These are phyloP conservation scores for Globisporangium splendens DNA, from an alignment of 352 stramenopile species.

Conservation along the genomic window DNA sequence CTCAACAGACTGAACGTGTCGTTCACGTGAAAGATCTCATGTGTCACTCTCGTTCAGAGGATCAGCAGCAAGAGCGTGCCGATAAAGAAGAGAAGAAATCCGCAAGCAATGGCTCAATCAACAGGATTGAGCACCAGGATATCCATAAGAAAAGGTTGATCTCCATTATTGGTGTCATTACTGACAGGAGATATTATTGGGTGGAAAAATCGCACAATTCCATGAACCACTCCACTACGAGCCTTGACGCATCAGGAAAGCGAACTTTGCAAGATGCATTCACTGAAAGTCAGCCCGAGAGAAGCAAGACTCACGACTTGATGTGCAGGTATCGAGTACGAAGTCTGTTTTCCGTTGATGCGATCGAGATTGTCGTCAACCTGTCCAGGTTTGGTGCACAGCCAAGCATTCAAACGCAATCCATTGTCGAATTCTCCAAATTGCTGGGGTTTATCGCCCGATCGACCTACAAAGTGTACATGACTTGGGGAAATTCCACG, in stretches of 20 bases:
- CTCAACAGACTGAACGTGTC: constrained; percentile 18
- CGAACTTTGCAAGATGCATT: neutral
- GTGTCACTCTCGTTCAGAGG: constrained; percentile 15
- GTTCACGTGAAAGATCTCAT: constrained; percentile 23
- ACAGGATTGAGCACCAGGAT: constrained; percentile 10
- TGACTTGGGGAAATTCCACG: constrained; percentile 50
- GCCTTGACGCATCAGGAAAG: neutral
- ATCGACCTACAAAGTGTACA: constrained; percentile 55
- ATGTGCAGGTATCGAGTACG: constrained; percentile 33
- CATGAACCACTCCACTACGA: constrained; percentile 11
- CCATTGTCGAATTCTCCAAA: constrained; percentile 48
- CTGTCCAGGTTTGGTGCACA: constrained; percentile 34
- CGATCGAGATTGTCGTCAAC: constrained; percentile 47
- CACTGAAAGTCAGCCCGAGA: neutral
- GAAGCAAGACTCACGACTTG: constrained; percentile 12
- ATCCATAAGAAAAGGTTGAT: constrained; percentile 34
- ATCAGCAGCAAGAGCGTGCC: constrained; percentile 4
- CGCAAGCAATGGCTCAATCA: too few species aligned
- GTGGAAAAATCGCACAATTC: constrained; percentile 10
- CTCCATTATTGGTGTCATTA: constrained; percentile 30
- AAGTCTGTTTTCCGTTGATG: constrained; percentile 37
- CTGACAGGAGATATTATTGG: constrained; percentile 32
- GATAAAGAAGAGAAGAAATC: neutral
- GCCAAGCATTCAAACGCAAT: constrained; percentile 22
- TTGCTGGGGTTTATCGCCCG: constrained; percentile 55